Conservation (phyloP, 208 protist genomes). For the Leishmania gerbilli region DNA sequence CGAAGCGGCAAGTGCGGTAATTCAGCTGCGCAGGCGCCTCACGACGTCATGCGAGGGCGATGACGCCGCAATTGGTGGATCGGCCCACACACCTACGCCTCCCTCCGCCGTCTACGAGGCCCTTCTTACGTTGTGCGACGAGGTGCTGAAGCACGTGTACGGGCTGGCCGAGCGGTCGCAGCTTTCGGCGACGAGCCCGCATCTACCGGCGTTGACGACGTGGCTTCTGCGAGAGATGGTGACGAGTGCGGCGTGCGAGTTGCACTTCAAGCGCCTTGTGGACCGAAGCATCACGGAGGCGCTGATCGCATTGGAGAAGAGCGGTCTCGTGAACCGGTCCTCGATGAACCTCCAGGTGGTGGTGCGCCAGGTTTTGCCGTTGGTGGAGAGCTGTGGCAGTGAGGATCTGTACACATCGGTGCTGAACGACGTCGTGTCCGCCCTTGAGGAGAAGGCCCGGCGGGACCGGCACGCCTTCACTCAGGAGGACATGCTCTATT, state of each 20-base stretch:
- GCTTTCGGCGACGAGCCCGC: constrained; percentile 38
- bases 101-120: neutral
- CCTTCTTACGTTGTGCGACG: constrained; percentile 23
- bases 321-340: constrained; percentile 44
- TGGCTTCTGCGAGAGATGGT: constrained; percentile 81
- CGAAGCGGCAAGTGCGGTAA: constrained; percentile 22
- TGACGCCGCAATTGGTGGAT: neutral
- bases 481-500: constrained; percentile 48
- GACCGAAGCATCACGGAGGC: constrained; percentile 56
- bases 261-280: constrained; percentile 67
- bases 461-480: constrained; percentile 56
- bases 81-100: neutral
- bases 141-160: constrained; percentile 24
- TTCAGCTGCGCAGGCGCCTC: constrained; percentile 23
- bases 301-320: constrained; percentile 53
- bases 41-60: neutral
- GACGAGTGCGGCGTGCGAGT: constrained; percentile 38
- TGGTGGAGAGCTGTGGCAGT: constrained; percentile 62
- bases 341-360: constrained; percentile 50
- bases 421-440: constrained; percentile 64
- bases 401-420: constrained; percentile 75
- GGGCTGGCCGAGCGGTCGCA: constrained; percentile 36
- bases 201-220: constrained; percentile 56
- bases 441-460: constrained; percentile 68
- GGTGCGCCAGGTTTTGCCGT: constrained; percentile 51